Evolutionary conservation across 176 grass and related monocot genomes (phyloP), one percentile per base, ranked within the genome.

Genomic region (Coix lacrymajobi): DNA sequence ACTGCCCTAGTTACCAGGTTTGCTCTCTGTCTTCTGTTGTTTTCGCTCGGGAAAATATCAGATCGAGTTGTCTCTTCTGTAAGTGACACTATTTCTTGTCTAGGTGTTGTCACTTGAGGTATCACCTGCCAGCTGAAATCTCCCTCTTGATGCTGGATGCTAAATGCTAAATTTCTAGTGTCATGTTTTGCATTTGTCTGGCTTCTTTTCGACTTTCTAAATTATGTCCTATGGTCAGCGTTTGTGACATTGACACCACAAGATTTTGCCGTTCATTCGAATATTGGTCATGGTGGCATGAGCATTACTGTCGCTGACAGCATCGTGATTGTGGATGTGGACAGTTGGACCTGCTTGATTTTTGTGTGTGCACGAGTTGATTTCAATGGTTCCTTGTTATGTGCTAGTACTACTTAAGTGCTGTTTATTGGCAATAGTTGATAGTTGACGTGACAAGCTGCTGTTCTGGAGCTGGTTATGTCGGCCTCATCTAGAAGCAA

Each of bases 121-220:
- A 79, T 73, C 64, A 78, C 76, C 80, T 81, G 84, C 80, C 57
- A 43, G 15, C 75, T 70, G 30, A 69, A 33, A 69, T 83, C 61
- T 69, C 36, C 61, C 38, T 82, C 17, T 7, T 39, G 66, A 46
- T 81, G 62, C 45, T 71, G 79, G 66, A 46, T 81, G 62, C 45
- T 71, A 82, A 79, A 60, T 60, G 56, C n/a, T 60, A 25, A 62
- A 79, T 83, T 83, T 38, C 61, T 87, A 34, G 14, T 70, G 37
- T 64, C 78, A 85, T 89, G 28, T 67, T 79, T 89, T 85, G 75
- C 78, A 73, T 85, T 61, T 67, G 73, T 82, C 80, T 84, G 79
- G 45, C 56, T 89, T 14, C 82, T 81, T 76, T 88, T 76, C 17
- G 7, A 11, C 34, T 69, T 83, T 82, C 29, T 64, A 34, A 79